Conservation (phyloP, 495 filamentous ascomycete species). For the Glonium stellatum region DNA sequence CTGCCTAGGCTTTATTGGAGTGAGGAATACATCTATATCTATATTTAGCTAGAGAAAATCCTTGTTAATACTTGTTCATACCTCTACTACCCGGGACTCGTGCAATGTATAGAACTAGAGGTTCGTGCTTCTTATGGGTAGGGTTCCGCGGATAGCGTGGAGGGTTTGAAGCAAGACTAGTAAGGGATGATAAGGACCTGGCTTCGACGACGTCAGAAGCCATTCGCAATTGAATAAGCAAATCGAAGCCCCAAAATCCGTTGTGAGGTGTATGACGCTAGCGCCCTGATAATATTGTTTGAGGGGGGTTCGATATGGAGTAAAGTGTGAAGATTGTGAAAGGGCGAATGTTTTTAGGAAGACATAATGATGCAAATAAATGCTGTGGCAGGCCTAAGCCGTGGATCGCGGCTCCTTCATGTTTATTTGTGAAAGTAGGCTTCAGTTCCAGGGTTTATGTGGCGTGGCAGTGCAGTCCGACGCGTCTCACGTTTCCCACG, state of each 20-base stretch:
- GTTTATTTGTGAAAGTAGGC: neutral
- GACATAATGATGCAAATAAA: neutral
- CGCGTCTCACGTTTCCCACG: neutral
- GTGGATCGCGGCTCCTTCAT: neutral
- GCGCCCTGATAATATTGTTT: neutral
- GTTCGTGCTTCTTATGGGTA: slow-evolving; percentile 55
- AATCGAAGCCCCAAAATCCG: neutral
- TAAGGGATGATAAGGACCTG: slow-evolving; percentile 71
- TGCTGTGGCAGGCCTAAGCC: neutral
- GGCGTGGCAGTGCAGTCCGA: neutral
- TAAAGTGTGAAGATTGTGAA: neutral
- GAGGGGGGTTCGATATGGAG: neutral
- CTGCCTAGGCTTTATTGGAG: slow-evolving; percentile 74
- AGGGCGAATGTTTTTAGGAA: neutral
- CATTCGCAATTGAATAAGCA: slow-evolving; percentile 8
- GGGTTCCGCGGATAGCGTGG: slow-evolving; percentile 73
- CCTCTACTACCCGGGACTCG: slow-evolving; percentile 86
- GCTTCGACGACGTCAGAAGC: slow-evolving; percentile 54
- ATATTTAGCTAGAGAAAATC: slow-evolving; percentile 8
- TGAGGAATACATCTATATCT: slow-evolving; percentile 78
- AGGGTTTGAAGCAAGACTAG: slow-evolving; percentile 75
- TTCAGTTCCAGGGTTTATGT: neutral
- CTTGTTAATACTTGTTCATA: slow-evolving; percentile 37
- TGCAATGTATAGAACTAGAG: slow-evolving; percentile 81
- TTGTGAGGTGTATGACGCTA: neutral